phyloP scores from a whole-genome alignment of 2,329 filamentous ascomycete genomes.

The Aspergillus amoenus region DNA sequence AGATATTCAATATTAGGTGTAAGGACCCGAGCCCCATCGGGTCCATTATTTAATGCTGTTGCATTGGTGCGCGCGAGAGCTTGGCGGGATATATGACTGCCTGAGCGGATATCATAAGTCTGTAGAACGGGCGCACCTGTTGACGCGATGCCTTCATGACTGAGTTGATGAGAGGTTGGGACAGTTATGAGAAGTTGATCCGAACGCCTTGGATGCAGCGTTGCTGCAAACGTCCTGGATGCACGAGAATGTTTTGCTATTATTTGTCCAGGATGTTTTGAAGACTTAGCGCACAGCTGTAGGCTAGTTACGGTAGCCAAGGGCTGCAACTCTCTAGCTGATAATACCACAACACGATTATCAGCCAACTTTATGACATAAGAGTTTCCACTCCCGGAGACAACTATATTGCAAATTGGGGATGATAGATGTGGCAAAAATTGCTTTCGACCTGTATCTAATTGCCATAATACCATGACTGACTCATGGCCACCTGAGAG shows the following conservation, averaged over 20 bases:
- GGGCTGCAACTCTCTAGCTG: conserved; percentile 83
- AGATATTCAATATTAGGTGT: conserved; percentile 78
- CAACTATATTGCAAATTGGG: conserved; percentile 77
- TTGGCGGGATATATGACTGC: conserved; percentile 79
- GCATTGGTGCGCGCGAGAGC: conserved; percentile 84
- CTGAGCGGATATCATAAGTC: conserved; percentile 78
- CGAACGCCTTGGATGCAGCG: conserved; percentile 61
- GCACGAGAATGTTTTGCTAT: conserved; percentile 8
- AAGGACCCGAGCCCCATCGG: conserved; percentile 67
- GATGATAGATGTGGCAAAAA: conserved; percentile 88
- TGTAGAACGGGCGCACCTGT: conserved; percentile 66
- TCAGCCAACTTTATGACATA: conserved; percentile 86
- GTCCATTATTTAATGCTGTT: conserved; percentile 74
- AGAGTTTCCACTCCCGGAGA: conserved; percentile 75
- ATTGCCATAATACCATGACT: conserved; percentile 86
- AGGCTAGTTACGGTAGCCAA: conserved; percentile 82
- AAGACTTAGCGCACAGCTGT: conserved; percentile 55
- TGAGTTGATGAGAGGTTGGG: conserved; percentile 51
- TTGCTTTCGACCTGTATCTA: conserved; percentile 79
- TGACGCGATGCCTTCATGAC: conserved; percentile 37
- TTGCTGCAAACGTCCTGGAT: conserved; percentile 51
- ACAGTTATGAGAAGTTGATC: conserved; percentile 69
- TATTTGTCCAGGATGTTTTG: conserved; percentile 52
- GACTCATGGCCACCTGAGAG: conserved; percentile 91
- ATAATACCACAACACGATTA: conserved; percentile 87